Base-by-base conservation (phyloP, 495 filamentous ascomycete species). In the Talaromyces thailandensis region DNA sequence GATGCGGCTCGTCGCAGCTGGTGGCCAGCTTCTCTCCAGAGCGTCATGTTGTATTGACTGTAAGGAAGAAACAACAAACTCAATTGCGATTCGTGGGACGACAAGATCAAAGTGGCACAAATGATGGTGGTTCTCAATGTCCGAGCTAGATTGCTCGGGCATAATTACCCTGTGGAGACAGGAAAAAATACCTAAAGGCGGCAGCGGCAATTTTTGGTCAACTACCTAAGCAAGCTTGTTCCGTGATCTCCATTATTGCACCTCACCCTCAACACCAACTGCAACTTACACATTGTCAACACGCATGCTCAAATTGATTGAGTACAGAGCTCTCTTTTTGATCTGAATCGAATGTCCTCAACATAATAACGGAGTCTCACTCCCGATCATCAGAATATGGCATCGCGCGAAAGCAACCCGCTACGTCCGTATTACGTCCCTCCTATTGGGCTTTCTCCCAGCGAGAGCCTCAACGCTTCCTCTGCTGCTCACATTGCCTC, bases 391-490 rank as follows among this genome's bases (percentile, higher is more conserved):
- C 51, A 12, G n/a, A 55, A 53, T 21, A 61, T 61, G 59, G 43
- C 37, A n/a, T 52, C 59, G 59, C 59, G 43, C 16, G 59, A 61
- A 65, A 88, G 89, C 61, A 98, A 98, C 74, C 94, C 94, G 62
- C 81, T 98, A 52, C 83, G 94, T 64, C 94, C 94, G 1, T 98
- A 98, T 75, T 97, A 98, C 75, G 85, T 91, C 65, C 92, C 93
- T 23, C 91, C 92, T 4, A 85, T 92, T 61, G 85, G 88, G 26
- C 80, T 85, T 18, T 68, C 50, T 51, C 65, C 70, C 67, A 73
- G 70, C 32, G 72, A 73, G 62, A 80, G 73, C 75, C 64, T 77
- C 56, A 64, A 79, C 61, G 66, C 79, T 63, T 71, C 80, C 67
- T 77, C 79, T 59, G 73, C 71, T 23, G 70, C 74, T 56, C 76